A percentile compares a stretch with the other conserved stretches of the same genome.
Evolutionary conservation across 768 basidiomycete genomes (phyloP).

Genomic region (Pulveroboletus sp.): DNA sequence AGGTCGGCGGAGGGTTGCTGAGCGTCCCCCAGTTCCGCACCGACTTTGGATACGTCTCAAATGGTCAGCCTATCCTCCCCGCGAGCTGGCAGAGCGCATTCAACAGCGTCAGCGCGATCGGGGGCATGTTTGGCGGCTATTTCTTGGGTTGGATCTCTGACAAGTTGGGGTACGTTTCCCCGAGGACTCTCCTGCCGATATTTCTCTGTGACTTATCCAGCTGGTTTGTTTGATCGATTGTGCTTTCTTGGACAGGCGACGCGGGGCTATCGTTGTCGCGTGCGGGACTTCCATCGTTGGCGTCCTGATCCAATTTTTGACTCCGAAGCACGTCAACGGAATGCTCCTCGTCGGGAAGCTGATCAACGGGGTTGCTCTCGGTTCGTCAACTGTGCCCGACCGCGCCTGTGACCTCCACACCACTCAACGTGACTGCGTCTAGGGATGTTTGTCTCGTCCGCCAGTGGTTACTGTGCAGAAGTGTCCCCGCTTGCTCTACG

Average conservation of each 20-base stretch:
- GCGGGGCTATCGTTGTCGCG: slow-evolving; percentile 21
- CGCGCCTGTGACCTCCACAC: too few species aligned
- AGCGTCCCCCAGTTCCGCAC: slow-evolving; percentile 23
- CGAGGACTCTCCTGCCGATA: too few species aligned
- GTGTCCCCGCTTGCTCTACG: slow-evolving; percentile 27
- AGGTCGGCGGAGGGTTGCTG: slow-evolving; percentile 20
- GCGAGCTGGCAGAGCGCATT: slow-evolving; percentile 29
- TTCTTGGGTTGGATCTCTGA: slow-evolving; percentile 22
- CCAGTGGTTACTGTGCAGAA: slow-evolving; percentile 25
- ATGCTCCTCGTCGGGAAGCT: slow-evolving; percentile 25
- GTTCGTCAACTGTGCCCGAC: background rate
- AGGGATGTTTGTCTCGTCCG: slow-evolving; percentile 25
- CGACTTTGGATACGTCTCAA: slow-evolving; percentile 20
- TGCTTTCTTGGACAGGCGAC: slow-evolving; percentile 10
- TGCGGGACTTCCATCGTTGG: slow-evolving; percentile 18
- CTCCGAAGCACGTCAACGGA: slow-evolving; percentile 20
- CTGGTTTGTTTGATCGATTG: background rate
- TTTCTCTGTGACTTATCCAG: too few species aligned
- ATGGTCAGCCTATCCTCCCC: slow-evolving; percentile 10
- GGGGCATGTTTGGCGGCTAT: slow-evolving; percentile 26
- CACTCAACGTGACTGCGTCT: background rate
- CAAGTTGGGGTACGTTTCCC: slow-evolving; percentile 11
- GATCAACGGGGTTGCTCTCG: slow-evolving; percentile 24
- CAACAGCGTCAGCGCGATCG: slow-evolving; percentile 22
- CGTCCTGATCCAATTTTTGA: slow-evolving; percentile 23